Evolutionary conservation across 768 basidiomycete genomes (phyloP).

Genomic region (Thelephora aurantiotincta): DNA sequence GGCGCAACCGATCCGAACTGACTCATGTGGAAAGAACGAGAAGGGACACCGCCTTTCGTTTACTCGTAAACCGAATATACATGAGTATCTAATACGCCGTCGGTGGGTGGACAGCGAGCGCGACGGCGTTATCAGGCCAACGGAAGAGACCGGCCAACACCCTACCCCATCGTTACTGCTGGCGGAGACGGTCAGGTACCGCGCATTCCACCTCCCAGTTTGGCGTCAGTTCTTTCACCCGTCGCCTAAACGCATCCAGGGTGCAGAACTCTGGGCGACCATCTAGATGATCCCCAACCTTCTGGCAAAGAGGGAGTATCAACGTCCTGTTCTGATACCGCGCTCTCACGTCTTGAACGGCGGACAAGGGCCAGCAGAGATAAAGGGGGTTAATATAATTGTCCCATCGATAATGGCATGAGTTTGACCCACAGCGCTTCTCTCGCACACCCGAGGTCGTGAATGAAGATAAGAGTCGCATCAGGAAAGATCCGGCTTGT

Average conservation of each 20-base stretch:
- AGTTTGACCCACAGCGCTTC: constrained; percentile 28
- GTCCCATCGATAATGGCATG: background rate
- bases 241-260: constrained; percentile 43
- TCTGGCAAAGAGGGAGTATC: constrained; percentile 48
- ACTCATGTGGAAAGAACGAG: too few species aligned
- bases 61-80: too few species aligned
- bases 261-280: constrained; percentile 67
- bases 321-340: constrained; percentile 61
- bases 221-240: constrained; percentile 53
- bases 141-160: too few species aligned
- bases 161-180: too few species aligned
- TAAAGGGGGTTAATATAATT: background rate
- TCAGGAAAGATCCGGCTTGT: background rate
- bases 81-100: too few species aligned
- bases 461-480: constrained; percentile 24
- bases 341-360: constrained; percentile 37
- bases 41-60: too few species aligned
- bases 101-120: too few species aligned
- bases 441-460: constrained; percentile 12
- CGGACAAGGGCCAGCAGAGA: background rate
- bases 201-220: constrained; percentile 56
- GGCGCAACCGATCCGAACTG: too few species aligned
- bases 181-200: background rate
- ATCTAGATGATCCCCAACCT: constrained; percentile 49
- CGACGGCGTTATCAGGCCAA: too few species aligned